These are phyloP conservation scores for Mucor plumbeus DNA, from an alignment of 371 early-diverging fungal genomes.

Conservation along the genomic window DNA sequence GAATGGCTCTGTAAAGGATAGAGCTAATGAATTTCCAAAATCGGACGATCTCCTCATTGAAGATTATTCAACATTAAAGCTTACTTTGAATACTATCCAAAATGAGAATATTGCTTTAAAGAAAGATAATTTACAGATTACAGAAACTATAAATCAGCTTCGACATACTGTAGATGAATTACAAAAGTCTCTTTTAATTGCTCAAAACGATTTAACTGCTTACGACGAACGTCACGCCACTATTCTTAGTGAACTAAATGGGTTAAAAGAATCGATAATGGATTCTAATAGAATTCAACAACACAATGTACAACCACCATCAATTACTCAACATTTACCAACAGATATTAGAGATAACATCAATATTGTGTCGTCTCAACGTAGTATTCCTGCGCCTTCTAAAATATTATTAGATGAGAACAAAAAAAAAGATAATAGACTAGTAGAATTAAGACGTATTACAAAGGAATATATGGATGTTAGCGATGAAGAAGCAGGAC, in stretches of 20 bases:
- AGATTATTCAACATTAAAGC: neutral
- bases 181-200: neutral
- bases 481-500: slow-evolving; percentile 24
- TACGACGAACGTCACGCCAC: slow-evolving; percentile 18
- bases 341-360: neutral
- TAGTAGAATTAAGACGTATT: slow-evolving; percentile 19
- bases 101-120: neutral
- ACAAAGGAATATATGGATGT: slow-evolving; percentile 20
- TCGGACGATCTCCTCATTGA: neutral
- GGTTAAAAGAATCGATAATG: slow-evolving; percentile 14
- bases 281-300: slow-evolving; percentile 8
- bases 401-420: slow-evolving; percentile 20
- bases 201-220: neutral
- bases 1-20: neutral
- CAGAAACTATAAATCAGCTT: neutral
- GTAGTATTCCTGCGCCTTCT: slow-evolving; percentile 29
- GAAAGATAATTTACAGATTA: neutral
- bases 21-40: neutral
- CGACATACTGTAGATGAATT: neutral
- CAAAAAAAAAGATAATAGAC: slow-evolving; percentile 28
- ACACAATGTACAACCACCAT: neutral
- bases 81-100: neutral
- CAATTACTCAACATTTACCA: too few species aligned
- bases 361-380: neutral
- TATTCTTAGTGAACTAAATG: slow-evolving; percentile 10